Percentiles rank a stretch among this genome's conserved stretches.
Conservation (phyloP, 2,329 filamentous ascomycete species). For the Aspergillus arachidicola region DNA sequence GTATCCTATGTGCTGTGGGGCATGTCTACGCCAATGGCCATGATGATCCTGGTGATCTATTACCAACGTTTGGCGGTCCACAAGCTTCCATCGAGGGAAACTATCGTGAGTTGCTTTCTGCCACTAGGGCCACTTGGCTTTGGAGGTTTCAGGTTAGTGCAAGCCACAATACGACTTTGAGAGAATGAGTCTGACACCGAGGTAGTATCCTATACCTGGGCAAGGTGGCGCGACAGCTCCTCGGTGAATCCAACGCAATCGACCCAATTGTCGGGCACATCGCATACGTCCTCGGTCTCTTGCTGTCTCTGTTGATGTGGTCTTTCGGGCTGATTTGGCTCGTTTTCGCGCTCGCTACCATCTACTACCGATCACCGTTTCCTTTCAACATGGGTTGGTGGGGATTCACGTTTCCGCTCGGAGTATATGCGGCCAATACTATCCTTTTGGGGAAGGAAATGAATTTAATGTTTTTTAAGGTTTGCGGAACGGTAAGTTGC, state of each 20-base stretch:
- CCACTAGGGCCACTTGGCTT: conserved; percentile 69
- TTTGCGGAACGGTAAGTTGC: conserved; percentile 51
- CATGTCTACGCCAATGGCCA: conserved; percentile 62
- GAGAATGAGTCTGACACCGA: conserved; percentile 21
- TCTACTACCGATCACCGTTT: conserved; percentile 45
- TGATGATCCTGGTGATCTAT: conserved; percentile 67
- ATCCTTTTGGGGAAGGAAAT: conserved; percentile 51
- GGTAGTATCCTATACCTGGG: conserved; percentile 53
- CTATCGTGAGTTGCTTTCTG: conserved; percentile 68
- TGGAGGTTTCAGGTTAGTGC: conserved; percentile 57
- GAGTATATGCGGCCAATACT: conserved; percentile 47
- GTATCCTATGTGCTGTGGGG: conserved; percentile 70
- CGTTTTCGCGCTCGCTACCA: conserved; percentile 54
- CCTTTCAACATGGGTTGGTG: conserved; percentile 65
- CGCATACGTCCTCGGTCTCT: conserved; percentile 61
- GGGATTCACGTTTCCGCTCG: conserved; percentile 60
- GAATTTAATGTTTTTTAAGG: conserved; percentile 54
- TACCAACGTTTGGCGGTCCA: conserved; percentile 69
- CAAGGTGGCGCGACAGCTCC: conserved; percentile 45
- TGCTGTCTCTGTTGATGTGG: conserved; percentile 59
- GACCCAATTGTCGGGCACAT: conserved; percentile 51
- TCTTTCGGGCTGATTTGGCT: conserved; percentile 59
- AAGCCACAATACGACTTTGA: too few relatives aligned
- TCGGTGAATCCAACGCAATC: conserved; percentile 44
- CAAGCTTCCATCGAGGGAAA: conserved; percentile 66